Conservation (phyloP, 768 basidiomycete genomes). For the Pleurotus pulmonarius region DNA sequence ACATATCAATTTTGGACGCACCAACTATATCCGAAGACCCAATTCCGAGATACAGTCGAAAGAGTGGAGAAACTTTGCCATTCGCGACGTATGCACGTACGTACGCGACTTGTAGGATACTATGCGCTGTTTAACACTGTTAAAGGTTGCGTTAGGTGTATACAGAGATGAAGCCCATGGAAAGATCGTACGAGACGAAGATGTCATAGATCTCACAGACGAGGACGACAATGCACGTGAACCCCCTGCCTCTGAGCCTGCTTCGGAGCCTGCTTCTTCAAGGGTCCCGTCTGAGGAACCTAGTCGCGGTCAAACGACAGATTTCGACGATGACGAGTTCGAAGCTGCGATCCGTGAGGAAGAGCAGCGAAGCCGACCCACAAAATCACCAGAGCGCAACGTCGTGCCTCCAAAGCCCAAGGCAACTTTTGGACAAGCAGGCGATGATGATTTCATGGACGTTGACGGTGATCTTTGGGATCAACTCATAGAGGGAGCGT, state of each 20-base stretch:
- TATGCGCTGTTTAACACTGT: constrained; percentile 7
- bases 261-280: constrained; percentile 24
- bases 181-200: constrained; percentile 11
- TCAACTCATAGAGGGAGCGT: constrained; percentile 13
- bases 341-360: constrained; percentile 48
- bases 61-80: constrained; percentile 88
- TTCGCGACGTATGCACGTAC: constrained; percentile 80
- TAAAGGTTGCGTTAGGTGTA: constrained; percentile 64
- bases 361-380: constrained; percentile 26
- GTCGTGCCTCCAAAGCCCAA: not conserved
- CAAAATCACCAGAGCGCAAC: not conserved
- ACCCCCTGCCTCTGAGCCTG: constrained; percentile 10
- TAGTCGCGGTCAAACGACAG: constrained; percentile 21
- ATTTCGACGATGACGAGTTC: constrained; percentile 37
- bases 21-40: constrained; percentile 83
- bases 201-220: constrained; percentile 20
- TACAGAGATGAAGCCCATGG: constrained; percentile 71
- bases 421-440: not conserved
- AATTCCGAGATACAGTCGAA: constrained; percentile 82
- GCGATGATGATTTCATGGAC: constrained; percentile 14
- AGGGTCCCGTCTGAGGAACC: constrained; percentile 30
- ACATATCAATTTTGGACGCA: constrained; percentile 96
- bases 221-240: constrained; percentile 20
- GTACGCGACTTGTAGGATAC: constrained; percentile 17
- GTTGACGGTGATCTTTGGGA: constrained; percentile 62